phyloP scores from a whole-genome alignment of 352 stramenopile genomes.

The Nothophytophthora sp. region DNA sequence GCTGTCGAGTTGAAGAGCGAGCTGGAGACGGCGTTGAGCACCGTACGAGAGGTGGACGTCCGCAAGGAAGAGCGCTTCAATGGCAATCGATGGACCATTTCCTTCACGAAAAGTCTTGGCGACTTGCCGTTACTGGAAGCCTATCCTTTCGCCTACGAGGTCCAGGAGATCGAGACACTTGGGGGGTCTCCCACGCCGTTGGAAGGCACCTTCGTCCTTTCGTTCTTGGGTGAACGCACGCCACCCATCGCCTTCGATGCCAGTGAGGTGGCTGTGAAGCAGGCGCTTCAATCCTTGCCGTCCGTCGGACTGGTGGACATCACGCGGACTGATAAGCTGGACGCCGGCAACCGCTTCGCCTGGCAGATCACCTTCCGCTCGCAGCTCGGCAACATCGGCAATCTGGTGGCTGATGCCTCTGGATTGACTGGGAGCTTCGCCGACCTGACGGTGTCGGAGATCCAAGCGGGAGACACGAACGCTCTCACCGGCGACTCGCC shows the following conservation, averaged over 20 bases:
- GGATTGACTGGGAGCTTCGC: constrained; percentile 63
- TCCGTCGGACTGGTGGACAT: constrained; percentile 93
- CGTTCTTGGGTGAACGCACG: constrained; percentile 81
- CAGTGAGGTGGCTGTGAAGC: constrained; percentile 82
- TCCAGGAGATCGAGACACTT: constrained; percentile 91
- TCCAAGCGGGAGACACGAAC: constrained; percentile 60
- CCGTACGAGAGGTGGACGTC: constrained; percentile 71
- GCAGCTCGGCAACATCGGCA: constrained; percentile 78
- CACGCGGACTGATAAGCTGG: constrained; percentile 61
- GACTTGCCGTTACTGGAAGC: constrained; percentile 92
- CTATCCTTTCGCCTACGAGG: constrained; percentile 90
- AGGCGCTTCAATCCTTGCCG: constrained; percentile 85
- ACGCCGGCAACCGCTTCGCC: constrained; percentile 81
- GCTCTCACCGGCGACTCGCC: constrained; percentile 84
- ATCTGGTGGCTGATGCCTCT: constrained; percentile 44
- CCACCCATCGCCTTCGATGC: constrained; percentile 86
- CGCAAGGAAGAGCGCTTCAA: constrained; percentile 69
- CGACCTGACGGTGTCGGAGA: constrained; percentile 55
- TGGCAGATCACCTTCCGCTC: constrained; percentile 96
- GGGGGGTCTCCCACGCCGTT: constrained; percentile 94
- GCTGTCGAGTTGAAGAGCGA: constrained; percentile 80
- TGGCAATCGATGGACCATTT: constrained; percentile 94
- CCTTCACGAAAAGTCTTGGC: constrained; percentile 96
- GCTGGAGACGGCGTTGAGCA: constrained; percentile 67
- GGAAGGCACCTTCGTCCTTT: constrained; percentile 87